Conservation (phyloP, 768 basidiomycete species). For the Termitomyces sp. region DNA sequence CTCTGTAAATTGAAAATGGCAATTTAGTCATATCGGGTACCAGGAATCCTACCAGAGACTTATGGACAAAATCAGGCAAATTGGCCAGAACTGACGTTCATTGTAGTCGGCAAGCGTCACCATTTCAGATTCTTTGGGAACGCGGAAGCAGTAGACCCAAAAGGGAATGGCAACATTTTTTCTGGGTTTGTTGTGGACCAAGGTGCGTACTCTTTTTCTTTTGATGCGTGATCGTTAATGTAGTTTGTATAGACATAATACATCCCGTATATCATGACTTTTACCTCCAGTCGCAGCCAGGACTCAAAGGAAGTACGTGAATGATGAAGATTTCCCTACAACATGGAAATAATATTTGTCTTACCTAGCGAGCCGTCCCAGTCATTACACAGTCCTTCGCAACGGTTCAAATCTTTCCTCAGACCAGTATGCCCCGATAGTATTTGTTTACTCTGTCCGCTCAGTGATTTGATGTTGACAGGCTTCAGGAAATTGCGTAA, state of each 20-base stretch:
- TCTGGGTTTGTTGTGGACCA: slow-evolving; percentile 59
- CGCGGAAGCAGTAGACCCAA: slow-evolving; percentile 34
- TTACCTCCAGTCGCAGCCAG: slow-evolving; percentile 55
- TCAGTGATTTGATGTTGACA: slow-evolving; percentile 1
- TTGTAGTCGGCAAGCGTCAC: slow-evolving; percentile 57
- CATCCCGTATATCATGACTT: slow-evolving; percentile 58
- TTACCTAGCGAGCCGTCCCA: slow-evolving; percentile 44
- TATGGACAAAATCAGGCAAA: slow-evolving; percentile 32
- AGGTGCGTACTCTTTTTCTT: slow-evolving; percentile 8
- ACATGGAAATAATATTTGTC: background rate
- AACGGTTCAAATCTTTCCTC: slow-evolving; percentile 25
- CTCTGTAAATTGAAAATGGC: background rate
- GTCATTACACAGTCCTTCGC: slow-evolving; percentile 50
- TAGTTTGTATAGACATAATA: slow-evolving; percentile 39
- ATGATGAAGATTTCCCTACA: background rate
- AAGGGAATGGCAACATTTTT: slow-evolving; percentile 48
- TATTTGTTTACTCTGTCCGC: slow-evolving; percentile 15
- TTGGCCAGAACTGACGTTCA: slow-evolving; percentile 48
- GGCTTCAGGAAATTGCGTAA: slow-evolving; percentile 47
- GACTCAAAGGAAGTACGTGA: slow-evolving; percentile 44
- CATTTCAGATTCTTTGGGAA: slow-evolving; percentile 52
- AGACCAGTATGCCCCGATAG: slow-evolving; percentile 15
- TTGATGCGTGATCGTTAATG: background rate
- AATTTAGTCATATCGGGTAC: background rate
- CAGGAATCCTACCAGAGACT: slow-evolving; percentile 17